Conservation (phyloP, 176 grass and related monocot genomes). For the Ensete ventricosum region DNA sequence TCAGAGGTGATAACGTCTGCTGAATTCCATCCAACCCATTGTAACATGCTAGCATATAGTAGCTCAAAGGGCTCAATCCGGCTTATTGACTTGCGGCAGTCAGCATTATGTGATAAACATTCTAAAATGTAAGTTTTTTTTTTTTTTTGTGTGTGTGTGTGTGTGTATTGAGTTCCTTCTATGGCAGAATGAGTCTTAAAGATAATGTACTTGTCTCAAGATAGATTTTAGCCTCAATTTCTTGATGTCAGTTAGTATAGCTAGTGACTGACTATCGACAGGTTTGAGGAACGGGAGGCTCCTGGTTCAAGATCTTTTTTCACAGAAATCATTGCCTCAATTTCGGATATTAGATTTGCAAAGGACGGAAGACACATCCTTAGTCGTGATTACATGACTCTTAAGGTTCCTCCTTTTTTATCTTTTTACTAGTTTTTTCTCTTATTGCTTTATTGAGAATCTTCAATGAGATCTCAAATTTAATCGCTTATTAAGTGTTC, state of each 20-base stretch:
- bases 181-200: not conserved
- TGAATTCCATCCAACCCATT: constrained; percentile 87
- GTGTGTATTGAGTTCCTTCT: not conserved
- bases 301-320: constrained; percentile 91
- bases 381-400: constrained; percentile 95
- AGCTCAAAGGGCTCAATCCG: constrained; percentile 99
- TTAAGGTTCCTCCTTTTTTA: constrained; percentile 51
- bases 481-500: not conserved
- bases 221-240: not conserved
- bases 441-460: not conserved
- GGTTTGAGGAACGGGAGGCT: constrained; percentile 85
- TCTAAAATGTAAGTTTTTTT: constrained; percentile 65
- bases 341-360: constrained; percentile 94
- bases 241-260: constrained; percentile 1
- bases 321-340: constrained; percentile 97
- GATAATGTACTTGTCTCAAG: not conserved
- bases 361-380: constrained; percentile 85
- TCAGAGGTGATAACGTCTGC: constrained; percentile 99
- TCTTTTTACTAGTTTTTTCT: not conserved
- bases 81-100: constrained; percentile 90
- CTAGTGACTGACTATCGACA: constrained; percentile 26
- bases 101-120: constrained; percentile 88
- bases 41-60: constrained; percentile 92
- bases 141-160: not conserved
- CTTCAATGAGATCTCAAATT: not conserved